These are phyloP conservation scores for Trichoderma guizhouense DNA, from an alignment of 2,329 filamentous ascomycete genomes.

Conservation along the genomic window DNA sequence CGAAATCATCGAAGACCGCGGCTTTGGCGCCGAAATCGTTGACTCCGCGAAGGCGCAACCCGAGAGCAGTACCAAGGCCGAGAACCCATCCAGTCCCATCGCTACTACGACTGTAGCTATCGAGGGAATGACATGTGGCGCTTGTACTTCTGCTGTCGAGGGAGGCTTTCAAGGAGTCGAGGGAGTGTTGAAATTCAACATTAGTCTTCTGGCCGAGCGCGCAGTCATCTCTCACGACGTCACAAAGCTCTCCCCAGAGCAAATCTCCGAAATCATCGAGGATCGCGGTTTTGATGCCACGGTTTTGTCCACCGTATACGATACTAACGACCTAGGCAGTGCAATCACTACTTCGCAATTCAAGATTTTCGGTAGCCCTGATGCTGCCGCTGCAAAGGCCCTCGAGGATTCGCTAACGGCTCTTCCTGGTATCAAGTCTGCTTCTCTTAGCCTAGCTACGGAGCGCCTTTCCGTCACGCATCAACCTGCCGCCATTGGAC, in stretches of 20 bases:
- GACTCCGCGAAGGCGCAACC: slow-evolving; percentile 57
- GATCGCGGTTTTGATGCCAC: slow-evolving; percentile 85
- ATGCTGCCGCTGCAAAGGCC: slow-evolving; percentile 66
- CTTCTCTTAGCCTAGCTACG: slow-evolving; percentile 67
- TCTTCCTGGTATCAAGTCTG: slow-evolving; percentile 70
- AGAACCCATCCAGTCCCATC: slow-evolving; percentile 40
- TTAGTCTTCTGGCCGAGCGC: slow-evolving; percentile 88
- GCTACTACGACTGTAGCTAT: slow-evolving; percentile 82
- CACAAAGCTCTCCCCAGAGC: slow-evolving; percentile 63
- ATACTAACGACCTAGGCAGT: slow-evolving; percentile 52
- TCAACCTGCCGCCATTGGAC: slow-evolving; percentile 66
- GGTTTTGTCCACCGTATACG: slow-evolving; percentile 71
- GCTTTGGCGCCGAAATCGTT: slow-evolving; percentile 76
- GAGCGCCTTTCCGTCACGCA: slow-evolving; percentile 73
- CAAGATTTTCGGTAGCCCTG: slow-evolving; percentile 76
- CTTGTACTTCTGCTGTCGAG: slow-evolving; percentile 90
- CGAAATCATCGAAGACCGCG: slow-evolving; percentile 65
- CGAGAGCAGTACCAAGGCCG: slow-evolving; percentile 20
- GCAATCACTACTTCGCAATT: slow-evolving; percentile 65
- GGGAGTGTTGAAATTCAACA: slow-evolving; percentile 85
- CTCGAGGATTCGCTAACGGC: slow-evolving; percentile 66
- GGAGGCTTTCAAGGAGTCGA: slow-evolving; percentile 72
- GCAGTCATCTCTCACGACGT: slow-evolving; percentile 84
- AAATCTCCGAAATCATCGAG: slow-evolving; percentile 80
- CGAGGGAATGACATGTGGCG: slow-evolving; percentile 96